Conservation (phyloP, 2,329 filamentous ascomycete species). For the Apiospora phragmitis region DNA sequence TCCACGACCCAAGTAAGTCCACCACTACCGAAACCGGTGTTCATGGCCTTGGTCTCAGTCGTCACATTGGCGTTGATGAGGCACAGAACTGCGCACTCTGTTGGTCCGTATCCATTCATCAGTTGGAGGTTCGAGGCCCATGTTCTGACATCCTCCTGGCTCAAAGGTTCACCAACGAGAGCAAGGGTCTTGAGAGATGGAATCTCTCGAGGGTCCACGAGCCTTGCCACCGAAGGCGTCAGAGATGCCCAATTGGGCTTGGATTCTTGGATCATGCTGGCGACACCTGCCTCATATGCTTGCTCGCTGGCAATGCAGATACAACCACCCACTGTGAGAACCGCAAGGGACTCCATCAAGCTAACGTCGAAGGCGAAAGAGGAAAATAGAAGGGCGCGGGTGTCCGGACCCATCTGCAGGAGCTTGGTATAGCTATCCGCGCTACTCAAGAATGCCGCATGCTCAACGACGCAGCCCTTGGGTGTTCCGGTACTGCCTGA, state of each 20-base stretch:
- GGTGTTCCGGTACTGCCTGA: conserved; percentile 17
- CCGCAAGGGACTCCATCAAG: conserved; percentile 11
- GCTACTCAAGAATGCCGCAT: conserved; percentile 10
- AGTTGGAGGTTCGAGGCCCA: conserved; percentile 8
- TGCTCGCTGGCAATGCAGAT: conserved; percentile 13
- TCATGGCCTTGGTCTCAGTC: background rate
- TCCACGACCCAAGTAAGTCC: conserved; percentile 16
- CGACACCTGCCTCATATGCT: background rate
- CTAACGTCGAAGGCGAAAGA: conserved; percentile 15
- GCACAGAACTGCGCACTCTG: background rate
- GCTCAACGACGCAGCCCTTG: conserved; percentile 15
- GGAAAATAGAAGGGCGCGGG: conserved; percentile 23
- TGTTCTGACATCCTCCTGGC: background rate
- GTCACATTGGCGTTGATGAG: background rate
- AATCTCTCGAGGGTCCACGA: conserved; percentile 10
- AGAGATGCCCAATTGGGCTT: conserved; percentile 13
- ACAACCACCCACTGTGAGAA: conserved; percentile 8
- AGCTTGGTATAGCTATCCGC: background rate
- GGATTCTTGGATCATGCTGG: conserved; percentile 11
- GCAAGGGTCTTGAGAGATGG: conserved; percentile 12
- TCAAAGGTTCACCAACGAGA: conserved; percentile 11
- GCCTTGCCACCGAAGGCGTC: conserved; percentile 11
- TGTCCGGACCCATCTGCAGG: conserved; percentile 52
- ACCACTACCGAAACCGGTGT: conserved; percentile 13
- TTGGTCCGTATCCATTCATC: background rate